Percentiles rank a stretch among this genome's conserved stretches.
Evolutionary conservation across 1,284 basidiomycete species (phyloP).

Genomic region (Pseudozyma sp.): DNA sequence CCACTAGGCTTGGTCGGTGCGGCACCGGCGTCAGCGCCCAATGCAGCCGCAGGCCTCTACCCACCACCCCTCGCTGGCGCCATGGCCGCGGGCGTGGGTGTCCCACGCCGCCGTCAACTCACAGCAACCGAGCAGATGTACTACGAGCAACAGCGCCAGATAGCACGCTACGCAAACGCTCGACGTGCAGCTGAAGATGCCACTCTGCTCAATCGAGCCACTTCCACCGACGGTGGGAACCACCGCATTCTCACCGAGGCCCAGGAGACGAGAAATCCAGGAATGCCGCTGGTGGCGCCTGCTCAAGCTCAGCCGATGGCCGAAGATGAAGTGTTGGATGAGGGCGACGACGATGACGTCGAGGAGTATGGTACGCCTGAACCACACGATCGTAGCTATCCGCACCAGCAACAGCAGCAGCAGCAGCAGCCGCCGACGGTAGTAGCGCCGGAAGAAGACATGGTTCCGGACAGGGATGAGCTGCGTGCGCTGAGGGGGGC

Average conservation of each 20-base stretch:
- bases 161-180: constrained; percentile 32
- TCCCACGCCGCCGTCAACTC: constrained; percentile 5
- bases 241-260: constrained; percentile 11
- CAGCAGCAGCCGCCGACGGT: not conserved
- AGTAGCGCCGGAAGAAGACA: not conserved
- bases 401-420: not conserved
- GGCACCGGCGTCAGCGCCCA: not conserved
- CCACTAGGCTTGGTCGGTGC: not conserved
- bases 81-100: not conserved
- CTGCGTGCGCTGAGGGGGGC: constrained; percentile 20
- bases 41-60: not conserved
- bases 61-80: not conserved
- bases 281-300: constrained; percentile 19
- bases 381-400: constrained; percentile 3
- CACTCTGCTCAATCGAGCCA: constrained; percentile 7
- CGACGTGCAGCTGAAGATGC: constrained; percentile 31
- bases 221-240: constrained; percentile 4
- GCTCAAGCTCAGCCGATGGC: constrained; percentile 9
- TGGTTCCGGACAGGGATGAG: constrained; percentile 5
- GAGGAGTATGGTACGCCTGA: constrained; percentile 34
- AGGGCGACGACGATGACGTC: constrained; percentile 2
- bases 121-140: constrained; percentile 37
- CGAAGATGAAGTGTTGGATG: constrained; percentile 12
- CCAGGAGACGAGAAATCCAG: constrained; percentile 34
- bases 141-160: constrained; percentile 38